Base-by-base conservation (phyloP, 106 monocot genomes). In the Acorus calamus region DNA sequence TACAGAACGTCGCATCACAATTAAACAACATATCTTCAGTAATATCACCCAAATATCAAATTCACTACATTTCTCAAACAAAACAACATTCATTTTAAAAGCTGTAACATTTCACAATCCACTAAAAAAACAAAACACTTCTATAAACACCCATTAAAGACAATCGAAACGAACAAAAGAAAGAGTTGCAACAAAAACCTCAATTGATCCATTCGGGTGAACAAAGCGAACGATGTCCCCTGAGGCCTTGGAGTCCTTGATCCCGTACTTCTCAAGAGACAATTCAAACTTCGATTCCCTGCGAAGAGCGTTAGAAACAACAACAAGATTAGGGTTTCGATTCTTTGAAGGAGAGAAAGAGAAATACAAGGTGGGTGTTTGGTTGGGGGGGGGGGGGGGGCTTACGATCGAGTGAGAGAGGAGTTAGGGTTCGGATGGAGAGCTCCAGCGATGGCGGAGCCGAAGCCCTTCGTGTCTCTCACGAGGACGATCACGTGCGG, bases 201-300 rank as follows among this genome's bases (percentile, higher is more conserved):
- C 74, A 61, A 71, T 77, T 8, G 73, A 65, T 5, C 81, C 85
- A 45, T 57, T 44, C 7, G 64, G 51, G 60, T 81, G 78, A 8
- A 74, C 7, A 48, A 85, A 85, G 11, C 78, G 71, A 47, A 78
- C 44, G 54, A 74, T 10, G 63, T 77, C 74, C 42, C 70, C 70
- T 4, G 63, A 67, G 14, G 68, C 80, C 50, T 56, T 66, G 48
- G 14, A 46, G 42, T 68, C 71, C 3, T 5, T 45, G 55, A 74
- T 58, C 42, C 81, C 74, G 53, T 85, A 81, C 50, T 72, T 81
- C 8, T 59, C 78, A 59, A 85, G 63, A 7, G 81, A 57, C 28
- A 85, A 69, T 48, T 69, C 68, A 14, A 85, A 56, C 9, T 59
- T 11, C 11, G 60, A 49, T 47, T 78, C 73, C 50, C 85, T 81